These are phyloP conservation scores for Phytophthora palmivora DNA, from an alignment of 352 stramenopile genomes.

Conservation along the genomic window DNA sequence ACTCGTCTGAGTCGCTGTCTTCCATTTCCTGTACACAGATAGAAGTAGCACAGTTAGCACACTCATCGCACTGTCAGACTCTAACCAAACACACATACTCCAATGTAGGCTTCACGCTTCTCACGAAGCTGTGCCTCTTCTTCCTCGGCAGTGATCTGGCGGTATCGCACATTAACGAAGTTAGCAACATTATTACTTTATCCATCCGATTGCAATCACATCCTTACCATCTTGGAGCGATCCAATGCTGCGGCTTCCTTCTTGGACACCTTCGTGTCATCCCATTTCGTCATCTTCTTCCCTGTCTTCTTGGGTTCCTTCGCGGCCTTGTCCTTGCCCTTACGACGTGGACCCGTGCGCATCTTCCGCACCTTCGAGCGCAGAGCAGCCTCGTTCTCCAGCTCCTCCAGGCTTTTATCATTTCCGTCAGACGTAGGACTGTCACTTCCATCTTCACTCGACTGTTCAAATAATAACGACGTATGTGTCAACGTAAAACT, in stretches of 20 bases:
- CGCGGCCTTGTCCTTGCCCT: constrained; percentile 62
- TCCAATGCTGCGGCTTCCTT: constrained; percentile 83
- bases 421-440: constrained; percentile 56
- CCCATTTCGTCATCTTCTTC: constrained; percentile 89
- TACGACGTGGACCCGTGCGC: constrained; percentile 69
- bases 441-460: constrained; percentile 72
- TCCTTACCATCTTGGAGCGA: constrained; percentile 67
- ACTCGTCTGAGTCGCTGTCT: constrained; percentile 69
- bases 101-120: constrained; percentile 85
- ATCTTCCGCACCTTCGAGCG: constrained; percentile 58
- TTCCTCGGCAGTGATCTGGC: constrained; percentile 68
- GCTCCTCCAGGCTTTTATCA: constrained; percentile 59
- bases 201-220: background rate
- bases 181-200: constrained; percentile 6
- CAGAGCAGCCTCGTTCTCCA: constrained; percentile 58
- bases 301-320: constrained; percentile 67
- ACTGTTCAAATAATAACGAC: constrained; percentile 39
- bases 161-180: background rate
- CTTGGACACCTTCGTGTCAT: constrained; percentile 86
- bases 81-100: constrained; percentile 47
- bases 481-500: constrained; percentile 11
- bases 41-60: constrained; percentile 5
- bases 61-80: background rate
- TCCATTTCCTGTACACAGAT: constrained; percentile 57
- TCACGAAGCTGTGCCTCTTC: constrained; percentile 75